phyloP scores from a whole-genome alignment of 345 rosid genomes.

The Tarenaya hassleriana region DNA sequence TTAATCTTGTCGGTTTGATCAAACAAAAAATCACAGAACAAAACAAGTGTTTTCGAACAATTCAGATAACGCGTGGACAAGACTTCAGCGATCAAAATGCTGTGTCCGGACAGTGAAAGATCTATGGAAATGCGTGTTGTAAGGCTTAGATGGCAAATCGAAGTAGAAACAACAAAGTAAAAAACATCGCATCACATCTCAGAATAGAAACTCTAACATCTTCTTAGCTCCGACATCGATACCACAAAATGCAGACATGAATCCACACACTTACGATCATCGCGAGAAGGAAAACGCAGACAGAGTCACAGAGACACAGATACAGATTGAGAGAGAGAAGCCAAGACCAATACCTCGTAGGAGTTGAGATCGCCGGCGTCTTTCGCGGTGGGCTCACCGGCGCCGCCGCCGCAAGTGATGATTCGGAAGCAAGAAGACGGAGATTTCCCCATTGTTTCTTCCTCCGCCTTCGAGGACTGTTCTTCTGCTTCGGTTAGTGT shows the following conservation, averaged over 20 bases:
- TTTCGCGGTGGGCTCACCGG: slow-evolving; percentile 37
- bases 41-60: no score
- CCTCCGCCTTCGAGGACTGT: no score
- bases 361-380: slow-evolving; percentile 37
- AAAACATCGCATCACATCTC: slow-evolving; percentile 22
- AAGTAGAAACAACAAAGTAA: background rate
- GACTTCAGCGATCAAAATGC: no score
- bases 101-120: no score
- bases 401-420: slow-evolving; percentile 50
- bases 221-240: background rate
- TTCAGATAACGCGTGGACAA: no score
- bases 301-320: no score
- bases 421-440: slow-evolving; percentile 64
- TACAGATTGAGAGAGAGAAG: no score
- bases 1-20: no score
- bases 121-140: background rate
- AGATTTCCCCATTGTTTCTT: slow-evolving; percentile 55
- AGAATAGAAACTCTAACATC: slow-evolving; percentile 16
- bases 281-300: no score
- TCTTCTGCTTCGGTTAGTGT: slow-evolving; percentile 17
- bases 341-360: slow-evolving; percentile 26
- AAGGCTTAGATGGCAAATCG: background rate
- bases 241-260: background rate
- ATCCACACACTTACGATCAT: no score
- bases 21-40: no score